A percentile compares a stretch with the other conserved stretches of the same genome.
Conservation (phyloP, 1,284 basidiomycete species). For the Leccinum angustisporum region DNA sequence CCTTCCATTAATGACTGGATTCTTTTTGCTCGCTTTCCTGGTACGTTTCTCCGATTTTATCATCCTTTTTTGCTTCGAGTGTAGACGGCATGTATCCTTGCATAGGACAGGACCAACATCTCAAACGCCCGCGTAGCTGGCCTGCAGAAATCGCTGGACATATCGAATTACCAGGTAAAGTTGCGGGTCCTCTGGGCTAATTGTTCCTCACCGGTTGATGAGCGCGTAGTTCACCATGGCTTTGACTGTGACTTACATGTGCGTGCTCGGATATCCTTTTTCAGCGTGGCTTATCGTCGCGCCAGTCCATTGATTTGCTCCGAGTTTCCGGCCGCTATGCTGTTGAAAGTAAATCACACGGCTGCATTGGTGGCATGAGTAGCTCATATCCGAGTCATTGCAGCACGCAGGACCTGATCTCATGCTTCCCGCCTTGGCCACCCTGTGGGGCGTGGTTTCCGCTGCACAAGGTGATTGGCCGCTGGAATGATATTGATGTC, state of each 20-base stretch:
- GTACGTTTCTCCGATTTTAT: conserved; percentile 16
- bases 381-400: conserved; percentile 2
- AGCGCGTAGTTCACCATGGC: conserved; percentile 44
- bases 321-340: conserved; percentile 58
- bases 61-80: not conserved
- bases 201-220: not conserved
- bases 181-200: not conserved
- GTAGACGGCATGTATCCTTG: not conserved
- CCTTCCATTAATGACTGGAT: conserved; percentile 48
- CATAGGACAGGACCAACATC: conserved; percentile 45
- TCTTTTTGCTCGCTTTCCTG: conserved; percentile 16
- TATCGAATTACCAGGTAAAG: conserved; percentile 47
- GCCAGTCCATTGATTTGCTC: conserved; percentile 53
- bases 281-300: not conserved
- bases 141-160: conserved; percentile 48
- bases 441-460: conserved; percentile 58
- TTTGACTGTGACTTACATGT: conserved; percentile 55
- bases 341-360: conserved; percentile 45
- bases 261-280: conserved; percentile 17
- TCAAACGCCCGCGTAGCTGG: conserved; percentile 63
- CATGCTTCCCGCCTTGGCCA: conserved; percentile 55
- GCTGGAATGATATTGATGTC: not conserved
- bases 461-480: conserved; percentile 48
- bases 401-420: conserved; percentile 57
- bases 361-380: not conserved